A percentile compares a stretch with the other conserved stretches of the same genome.
phyloP scores from a whole-genome alignment of 768 basidiomycete species.

The Coprinopsis marcescibilis region DNA sequence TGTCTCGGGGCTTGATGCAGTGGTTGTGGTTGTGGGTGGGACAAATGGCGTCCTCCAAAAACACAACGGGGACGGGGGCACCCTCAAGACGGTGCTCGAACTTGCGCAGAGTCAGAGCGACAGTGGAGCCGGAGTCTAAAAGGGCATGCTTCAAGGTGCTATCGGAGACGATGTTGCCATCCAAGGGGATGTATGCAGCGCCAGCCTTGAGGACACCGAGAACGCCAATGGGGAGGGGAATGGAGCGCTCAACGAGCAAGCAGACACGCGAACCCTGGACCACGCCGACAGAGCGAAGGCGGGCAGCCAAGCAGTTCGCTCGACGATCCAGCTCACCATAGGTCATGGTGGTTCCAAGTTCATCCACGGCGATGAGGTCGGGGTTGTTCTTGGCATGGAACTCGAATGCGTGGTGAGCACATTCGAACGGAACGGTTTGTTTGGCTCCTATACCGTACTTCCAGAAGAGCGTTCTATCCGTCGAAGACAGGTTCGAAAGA shows the following conservation, averaged over 20 bases:
- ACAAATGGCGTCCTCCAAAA: slow-evolving; percentile 29
- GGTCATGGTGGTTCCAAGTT: slow-evolving; percentile 41
- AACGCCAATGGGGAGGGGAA: slow-evolving; percentile 48
- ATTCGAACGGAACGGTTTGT: slow-evolving; percentile 34
- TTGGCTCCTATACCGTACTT: slow-evolving; percentile 39
- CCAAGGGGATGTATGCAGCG: slow-evolving; percentile 53
- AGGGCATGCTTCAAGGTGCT: slow-evolving; percentile 47
- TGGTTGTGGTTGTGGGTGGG: slow-evolving; percentile 15
- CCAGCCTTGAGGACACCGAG: slow-evolving; percentile 53
- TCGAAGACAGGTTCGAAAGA: slow-evolving; percentile 24
- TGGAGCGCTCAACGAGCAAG: slow-evolving; percentile 48
- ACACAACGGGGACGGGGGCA: slow-evolving; percentile 20
- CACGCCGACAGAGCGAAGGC: slow-evolving; percentile 38
- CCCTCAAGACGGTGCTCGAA: slow-evolving; percentile 33
- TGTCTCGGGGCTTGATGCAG: slow-evolving; percentile 33
- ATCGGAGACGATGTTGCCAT: slow-evolving; percentile 54
- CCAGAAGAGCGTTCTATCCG: slow-evolving; percentile 38
- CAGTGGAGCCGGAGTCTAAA: slow-evolving; percentile 35
- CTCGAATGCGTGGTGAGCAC: slow-evolving; percentile 53
- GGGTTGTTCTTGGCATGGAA: slow-evolving; percentile 37
- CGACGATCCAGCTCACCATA: slow-evolving; percentile 45
- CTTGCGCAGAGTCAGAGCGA: slow-evolving; percentile 39
- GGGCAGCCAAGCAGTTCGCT: slow-evolving; percentile 40
- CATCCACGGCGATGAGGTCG: slow-evolving; percentile 42
- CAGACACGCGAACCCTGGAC: slow-evolving; percentile 46